A percentile compares a stretch with the other conserved stretches of the same genome.
Evolutionary conservation across 257 asterid genomes (phyloP).

Genomic region (Nicotiana tomentosiformis): DNA sequence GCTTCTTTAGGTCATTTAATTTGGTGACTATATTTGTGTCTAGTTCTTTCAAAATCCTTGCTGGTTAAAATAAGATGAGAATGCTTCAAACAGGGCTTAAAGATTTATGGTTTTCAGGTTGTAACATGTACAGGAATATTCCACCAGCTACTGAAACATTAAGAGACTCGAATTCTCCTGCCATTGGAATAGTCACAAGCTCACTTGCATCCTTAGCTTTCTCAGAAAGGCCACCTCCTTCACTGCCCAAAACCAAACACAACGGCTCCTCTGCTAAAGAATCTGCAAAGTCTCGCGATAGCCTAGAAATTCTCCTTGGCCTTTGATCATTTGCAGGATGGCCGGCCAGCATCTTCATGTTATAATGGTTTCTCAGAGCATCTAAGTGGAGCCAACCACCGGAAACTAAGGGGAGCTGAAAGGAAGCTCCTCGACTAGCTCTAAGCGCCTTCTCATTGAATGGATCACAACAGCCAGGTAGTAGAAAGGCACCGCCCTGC

Average conservation of each 20-base stretch:
- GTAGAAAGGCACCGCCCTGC: constrained; percentile 77
- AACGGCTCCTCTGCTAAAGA: constrained; percentile 42
- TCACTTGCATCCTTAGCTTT: constrained; percentile 46
- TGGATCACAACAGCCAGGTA: constrained; percentile 96
- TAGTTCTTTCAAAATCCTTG: not conserved
- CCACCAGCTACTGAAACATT: constrained; percentile 99
- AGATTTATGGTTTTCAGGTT: constrained; percentile 22
- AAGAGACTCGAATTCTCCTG: constrained; percentile 78
- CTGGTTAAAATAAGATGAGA: not conserved
- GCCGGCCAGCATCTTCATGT: constrained; percentile 77
- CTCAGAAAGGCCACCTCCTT: constrained; percentile 84
- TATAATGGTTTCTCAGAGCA: constrained; percentile 32
- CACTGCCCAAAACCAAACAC: constrained; percentile 83
- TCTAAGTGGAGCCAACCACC: constrained; percentile 59
- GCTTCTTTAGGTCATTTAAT: not conserved
- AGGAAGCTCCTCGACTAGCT: constrained; percentile 90
- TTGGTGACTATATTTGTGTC: not conserved
- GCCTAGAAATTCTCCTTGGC: constrained; percentile 28
- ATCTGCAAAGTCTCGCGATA: constrained; percentile 48
- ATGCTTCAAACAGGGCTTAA: not conserved
- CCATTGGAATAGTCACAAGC: constrained; percentile 82
- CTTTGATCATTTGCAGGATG: constrained; percentile 47
- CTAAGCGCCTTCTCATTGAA: constrained; percentile 93
- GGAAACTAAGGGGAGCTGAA: constrained; percentile 79
- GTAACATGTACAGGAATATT: constrained; percentile 80